Base-by-base conservation (phyloP, 2,329 filamentous ascomycete genomes). In the Cercospora sesami region DNA sequence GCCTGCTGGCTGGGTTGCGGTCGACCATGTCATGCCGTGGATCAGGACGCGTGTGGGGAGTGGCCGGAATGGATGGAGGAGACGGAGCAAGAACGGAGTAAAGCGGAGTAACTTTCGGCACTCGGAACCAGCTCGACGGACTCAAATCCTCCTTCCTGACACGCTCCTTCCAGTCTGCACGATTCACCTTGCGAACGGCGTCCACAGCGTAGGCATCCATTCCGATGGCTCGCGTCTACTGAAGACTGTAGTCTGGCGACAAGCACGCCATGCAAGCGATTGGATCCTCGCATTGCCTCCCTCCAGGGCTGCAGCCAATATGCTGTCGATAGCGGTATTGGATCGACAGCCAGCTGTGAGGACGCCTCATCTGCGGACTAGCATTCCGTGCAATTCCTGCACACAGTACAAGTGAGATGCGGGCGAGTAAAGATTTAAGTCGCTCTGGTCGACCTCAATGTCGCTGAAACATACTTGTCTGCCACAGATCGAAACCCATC, bases 1-100 rank as follows among this genome's bases (percentile, higher is more conserved):
- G 68, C 30, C 71, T 63, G 21, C 65, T 70, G 14, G 33, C 30
- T 16, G 67, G 53, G 26, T 42, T 26, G n/a, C 33, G 33, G 39
- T 63, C 60, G 10, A n/a, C 39, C 60, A 63, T 63, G 42, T 5
- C 16, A 30, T 23, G 6, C 4, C 5, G 4, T 16, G 28, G 21
- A 57, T 18, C 16, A 10, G 2, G 23, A 18, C 5, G 10, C 1
- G 18, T 10, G 42, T 21, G n/a, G 8, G 5, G 7, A 6, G 18
- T 12, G 10, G 33, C 21, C 10, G 42, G 18, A 48, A 23, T 5
- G 9, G 45, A 23, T 10, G 45, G 45, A 14, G 18, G 9, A 12
- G 42, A 12, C 45, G 45, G 45, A 4, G 12, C 5, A 23, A 23
- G 45, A 48, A 2, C 45, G 45, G 45, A 48, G 9, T 48, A 14